Percentiles rank a stretch among this genome's conserved stretches.
Evolutionary conservation across 139 green algal species (phyloP).

Genomic region (Tetraselmis striata): DNA sequence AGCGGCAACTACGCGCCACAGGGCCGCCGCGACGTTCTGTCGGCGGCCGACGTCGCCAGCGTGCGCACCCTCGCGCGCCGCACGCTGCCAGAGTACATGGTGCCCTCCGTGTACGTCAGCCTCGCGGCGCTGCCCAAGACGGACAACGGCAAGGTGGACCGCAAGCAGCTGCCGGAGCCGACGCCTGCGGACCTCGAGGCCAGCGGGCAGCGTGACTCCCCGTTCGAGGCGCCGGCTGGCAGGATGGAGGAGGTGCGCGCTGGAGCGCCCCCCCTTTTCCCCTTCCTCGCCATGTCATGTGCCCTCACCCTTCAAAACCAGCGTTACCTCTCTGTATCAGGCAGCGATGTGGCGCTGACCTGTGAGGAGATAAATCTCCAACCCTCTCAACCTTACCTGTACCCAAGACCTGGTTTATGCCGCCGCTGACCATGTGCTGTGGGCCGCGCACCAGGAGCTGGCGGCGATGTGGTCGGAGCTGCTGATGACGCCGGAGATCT

Average conservation of each 20-base stretch:
- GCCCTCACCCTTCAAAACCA: too few relatives aligned
- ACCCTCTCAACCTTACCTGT: too few relatives aligned
- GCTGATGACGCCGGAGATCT: slow-evolving; percentile 5
- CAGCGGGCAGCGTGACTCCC: neutral
- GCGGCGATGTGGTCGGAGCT: slow-evolving; percentile 11
- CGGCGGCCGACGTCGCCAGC: neutral
- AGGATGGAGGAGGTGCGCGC: neutral
- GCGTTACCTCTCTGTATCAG: too few relatives aligned
- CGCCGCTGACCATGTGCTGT: too few relatives aligned
- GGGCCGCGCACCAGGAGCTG: too few relatives aligned
- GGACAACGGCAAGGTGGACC: slow-evolving; percentile 22
- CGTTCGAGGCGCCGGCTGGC: neutral
- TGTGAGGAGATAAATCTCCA: too few relatives aligned
- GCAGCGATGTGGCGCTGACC: too few relatives aligned
- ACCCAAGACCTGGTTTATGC: too few relatives aligned
- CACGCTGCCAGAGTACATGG: slow-evolving; percentile 26
- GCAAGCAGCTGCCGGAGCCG: neutral
- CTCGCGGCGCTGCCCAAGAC: slow-evolving; percentile 13
- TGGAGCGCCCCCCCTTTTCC: too few relatives aligned
- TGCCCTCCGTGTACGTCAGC: slow-evolving; percentile 8
- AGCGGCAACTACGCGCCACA: neutral
- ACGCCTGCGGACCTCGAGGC: neutral
- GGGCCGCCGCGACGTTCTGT: neutral
- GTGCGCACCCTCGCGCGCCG: neutral
- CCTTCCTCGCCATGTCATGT: too few relatives aligned